Conservation (phyloP, 2,329 filamentous ascomycete genomes). For the Pseudogymnoascus sp. region DNA sequence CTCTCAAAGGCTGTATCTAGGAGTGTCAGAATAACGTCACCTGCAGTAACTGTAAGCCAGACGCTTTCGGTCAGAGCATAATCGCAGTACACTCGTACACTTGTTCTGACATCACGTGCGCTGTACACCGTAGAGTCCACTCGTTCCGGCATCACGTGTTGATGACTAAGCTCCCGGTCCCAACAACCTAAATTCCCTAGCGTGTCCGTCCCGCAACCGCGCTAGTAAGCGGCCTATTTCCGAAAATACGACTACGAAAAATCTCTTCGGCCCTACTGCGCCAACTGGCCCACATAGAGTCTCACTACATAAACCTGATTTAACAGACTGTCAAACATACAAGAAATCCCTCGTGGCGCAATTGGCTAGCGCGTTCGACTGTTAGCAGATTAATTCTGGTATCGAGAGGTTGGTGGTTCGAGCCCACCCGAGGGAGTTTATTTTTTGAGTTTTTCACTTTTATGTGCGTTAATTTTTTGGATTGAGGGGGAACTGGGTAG, state of each 20-base stretch:
- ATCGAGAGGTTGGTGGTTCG: slow-evolving; percentile 10
- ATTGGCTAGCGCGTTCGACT: slow-evolving; percentile 10
- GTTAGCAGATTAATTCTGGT: background rate
- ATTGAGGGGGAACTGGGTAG: background rate
- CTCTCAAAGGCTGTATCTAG: background rate
- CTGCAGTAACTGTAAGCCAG: no score
- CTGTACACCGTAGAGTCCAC: no score
- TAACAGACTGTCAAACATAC: background rate
- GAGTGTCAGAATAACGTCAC: background rate
- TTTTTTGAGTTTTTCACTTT: background rate
- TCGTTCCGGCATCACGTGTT: no score
- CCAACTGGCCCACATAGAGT: background rate
- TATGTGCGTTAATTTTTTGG: background rate
- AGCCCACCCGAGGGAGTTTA: slow-evolving; percentile 9
- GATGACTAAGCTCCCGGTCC: no score
- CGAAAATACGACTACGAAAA: background rate
- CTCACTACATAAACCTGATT: background rate
- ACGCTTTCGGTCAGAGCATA: no score
- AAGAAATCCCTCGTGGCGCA: slow-evolving; percentile 8
- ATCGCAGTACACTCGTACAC: no score
- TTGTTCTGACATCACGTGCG: no score
- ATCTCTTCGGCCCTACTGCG: background rate
- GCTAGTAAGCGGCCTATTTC: background rate
- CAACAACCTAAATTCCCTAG: background rate
- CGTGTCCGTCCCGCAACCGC: background rate